Base-by-base conservation (phyloP, 169 alveolate species). In the Cryptosporidium bovis region DNA sequence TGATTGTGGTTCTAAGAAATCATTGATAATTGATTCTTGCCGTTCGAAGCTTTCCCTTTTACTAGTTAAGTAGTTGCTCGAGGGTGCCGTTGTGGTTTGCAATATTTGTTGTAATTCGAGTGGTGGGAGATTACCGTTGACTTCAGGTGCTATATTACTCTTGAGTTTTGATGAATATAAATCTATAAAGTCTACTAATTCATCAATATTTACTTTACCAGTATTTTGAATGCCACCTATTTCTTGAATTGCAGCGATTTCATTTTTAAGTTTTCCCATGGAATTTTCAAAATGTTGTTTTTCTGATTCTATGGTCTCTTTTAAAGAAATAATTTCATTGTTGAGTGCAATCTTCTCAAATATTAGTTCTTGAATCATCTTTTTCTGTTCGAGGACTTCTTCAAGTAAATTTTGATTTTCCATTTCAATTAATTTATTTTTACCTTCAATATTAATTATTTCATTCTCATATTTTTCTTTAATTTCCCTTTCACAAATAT, bases 41-140 rank as follows among this genome's bases (percentile, higher is more conserved):
- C 27, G 48, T 24, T 44, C 56, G 16, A 31, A 24, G 18, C 33
- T 44, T 20, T 77, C 71, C 2, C 46, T 13, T 48, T 77, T 62
- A 20, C 44, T 27, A 4, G 29, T 3, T 50, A 40, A 58, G 34
- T 77, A 60, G 56, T 77, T 77, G 16, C 87, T 77, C 8, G 87
- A 66, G 7, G 64, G 87, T 4, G 87, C 87, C 6, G 87, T 77
- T 44, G 87, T 77, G 13, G 65, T 77, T 60, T 56, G 69, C 10
- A 34, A 20, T 44, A 77, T 60, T 44, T 40, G 71, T 12, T 77
- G 64, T 44, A 77, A 62, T 40, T 56, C 65, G 1, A 69, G 24
- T 12, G 51, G 40, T 27, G 18, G 64, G 56, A 15, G 2, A 40
- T 36, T 27, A 40, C 36, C 64, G 20, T 40, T 44, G 5, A 20